These are phyloP conservation scores for Asterella californica DNA, from an alignment of 225 moss, liverwort and hornwort genomes.

Conservation along the genomic window DNA sequence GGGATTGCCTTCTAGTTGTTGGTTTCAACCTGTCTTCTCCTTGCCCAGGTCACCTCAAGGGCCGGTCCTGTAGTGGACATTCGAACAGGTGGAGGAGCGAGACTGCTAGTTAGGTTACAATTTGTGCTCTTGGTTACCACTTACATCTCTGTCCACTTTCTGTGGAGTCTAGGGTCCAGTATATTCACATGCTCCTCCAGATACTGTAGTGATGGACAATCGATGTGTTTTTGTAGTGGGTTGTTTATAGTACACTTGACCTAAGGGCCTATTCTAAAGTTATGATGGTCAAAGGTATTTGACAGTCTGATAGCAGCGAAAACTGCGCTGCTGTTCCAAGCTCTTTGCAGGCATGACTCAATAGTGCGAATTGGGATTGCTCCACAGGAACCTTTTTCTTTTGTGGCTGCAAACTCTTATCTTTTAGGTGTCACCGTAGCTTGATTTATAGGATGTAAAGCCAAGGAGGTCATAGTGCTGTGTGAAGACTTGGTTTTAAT, in stretches of 20 bases:
- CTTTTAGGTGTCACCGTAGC: slow-evolving; percentile 32
- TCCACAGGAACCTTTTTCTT: slow-evolving; percentile 34
- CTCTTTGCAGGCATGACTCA: slow-evolving; percentile 37
- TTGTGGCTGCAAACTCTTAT: slow-evolving; percentile 37
- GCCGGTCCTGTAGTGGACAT: slow-evolving; percentile 24
- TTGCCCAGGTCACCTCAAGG: slow-evolving; percentile 20
- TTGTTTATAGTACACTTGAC: slow-evolving; percentile 45
- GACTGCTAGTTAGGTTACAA: slow-evolving; percentile 29
- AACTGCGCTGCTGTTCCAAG: slow-evolving; percentile 37
- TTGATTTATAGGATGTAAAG: slow-evolving; percentile 33
- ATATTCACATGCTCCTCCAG: slow-evolving; percentile 30
- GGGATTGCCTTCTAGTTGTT: slow-evolving; percentile 13
- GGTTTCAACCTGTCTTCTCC: slow-evolving; percentile 22
- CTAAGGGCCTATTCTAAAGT: slow-evolving; percentile 38
- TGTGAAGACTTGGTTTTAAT: slow-evolving; percentile 31
- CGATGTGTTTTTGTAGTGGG: slow-evolving; percentile 48
- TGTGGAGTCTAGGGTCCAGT: slow-evolving; percentile 38
- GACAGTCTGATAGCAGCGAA: slow-evolving; percentile 39
- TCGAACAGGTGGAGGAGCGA: slow-evolving; percentile 32
- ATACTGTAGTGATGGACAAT: slow-evolving; percentile 32
- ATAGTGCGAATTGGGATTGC: slow-evolving; percentile 39
- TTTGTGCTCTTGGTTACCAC: slow-evolving; percentile 46
- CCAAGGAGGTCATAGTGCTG: slow-evolving; percentile 26
- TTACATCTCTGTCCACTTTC: slow-evolving; percentile 35
- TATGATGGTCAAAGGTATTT: slow-evolving; percentile 43